Base-by-base conservation (phyloP, 768 basidiomycete species). In the Leccinum subtestaceum region DNA sequence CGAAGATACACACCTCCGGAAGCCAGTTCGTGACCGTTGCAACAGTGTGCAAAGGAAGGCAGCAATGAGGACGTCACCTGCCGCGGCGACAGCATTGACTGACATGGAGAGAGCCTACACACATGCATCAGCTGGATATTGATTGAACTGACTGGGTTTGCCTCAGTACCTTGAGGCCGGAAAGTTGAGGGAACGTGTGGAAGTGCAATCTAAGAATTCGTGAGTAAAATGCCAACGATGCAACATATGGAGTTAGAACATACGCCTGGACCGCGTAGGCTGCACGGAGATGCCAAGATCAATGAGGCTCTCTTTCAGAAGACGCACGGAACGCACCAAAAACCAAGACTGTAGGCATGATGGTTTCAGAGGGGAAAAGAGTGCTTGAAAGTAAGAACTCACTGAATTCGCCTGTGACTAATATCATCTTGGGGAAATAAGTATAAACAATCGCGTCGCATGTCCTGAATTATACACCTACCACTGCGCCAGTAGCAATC, bases 31-130 rank as follows among this genome's bases (percentile, higher is more conserved):
- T 3, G 81, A 79, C 21, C 61, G 73, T 43, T 82, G 79, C 45
- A 86, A 72, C 60, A 85, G 59, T 27, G 65, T 62, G 50, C 80
- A 81, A 5, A 86, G 75, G 31, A 76, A 77, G 0, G 53, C 58
- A 0, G 84, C 83, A 32, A 86, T 86, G 7, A 81, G 66, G 15
- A 85, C 73, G 51, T 86, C 84, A 2, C 77, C 76, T 15, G 75
- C 74, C 1, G 81, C 82, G 0, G 83, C 81, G 11, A 84, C 67
- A 1, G 80, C 84, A 60, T 86, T 84, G 62, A 86, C 79, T 1
- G 83, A 74, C 55, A 84, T 81, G 0, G 84, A 81, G 48, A 85
- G 68, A 10, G 74, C 29, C 70, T 71, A 29, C 4, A 6, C 9
- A 2, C n/a, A 1, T 47, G 40, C 23, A 40, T 68, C 47, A 66